A percentile compares a stretch with the other conserved stretches of the same genome.
phyloP scores from a whole-genome alignment of 306 rosid genomes.

The Rosa persica region DNA sequence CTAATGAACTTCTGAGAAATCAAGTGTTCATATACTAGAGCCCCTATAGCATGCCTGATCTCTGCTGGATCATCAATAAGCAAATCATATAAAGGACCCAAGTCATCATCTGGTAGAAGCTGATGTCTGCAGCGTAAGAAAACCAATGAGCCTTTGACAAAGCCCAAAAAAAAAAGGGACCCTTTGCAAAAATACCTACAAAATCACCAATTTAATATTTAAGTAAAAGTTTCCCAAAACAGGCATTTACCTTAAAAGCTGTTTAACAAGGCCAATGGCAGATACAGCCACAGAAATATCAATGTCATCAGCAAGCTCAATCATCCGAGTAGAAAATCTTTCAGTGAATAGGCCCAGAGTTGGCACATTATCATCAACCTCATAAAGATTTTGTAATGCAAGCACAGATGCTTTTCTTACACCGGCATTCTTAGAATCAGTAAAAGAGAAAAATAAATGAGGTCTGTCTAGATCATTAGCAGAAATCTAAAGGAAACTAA shows the following conservation, averaged over 20 bases:
- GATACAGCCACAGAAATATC: conserved; percentile 90
- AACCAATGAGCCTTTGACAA: conserved; percentile 22
- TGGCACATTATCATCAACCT: conserved; percentile 85
- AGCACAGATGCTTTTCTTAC: conserved; percentile 84
- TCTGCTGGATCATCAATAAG: conserved; percentile 91
- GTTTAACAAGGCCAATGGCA: conserved; percentile 94
- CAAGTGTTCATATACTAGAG: conserved; percentile 87
- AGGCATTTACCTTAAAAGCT: conserved; percentile 69
- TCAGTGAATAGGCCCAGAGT: conserved; percentile 90
- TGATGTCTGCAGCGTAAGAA: conserved; percentile 70
- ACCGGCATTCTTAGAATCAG: conserved; percentile 69
- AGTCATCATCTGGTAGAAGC: conserved; percentile 93
- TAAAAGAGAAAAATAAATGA: conserved; percentile 18
- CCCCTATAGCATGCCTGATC: conserved; percentile 97
- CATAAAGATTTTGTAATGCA: conserved; percentile 89
- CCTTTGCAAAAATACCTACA: conserved; percentile 10
- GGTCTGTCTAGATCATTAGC: conserved; percentile 17
- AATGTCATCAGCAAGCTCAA: conserved; percentile 93
- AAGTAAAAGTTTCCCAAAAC: conserved; percentile 3
- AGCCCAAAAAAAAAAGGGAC: background rate
- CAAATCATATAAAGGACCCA: conserved; percentile 91
- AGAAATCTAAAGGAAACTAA: conserved; percentile 20
- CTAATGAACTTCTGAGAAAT: conserved; percentile 85
- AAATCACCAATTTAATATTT: background rate
- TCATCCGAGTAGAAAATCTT: conserved; percentile 92